These are phyloP conservation scores for Candida mattraensis DNA, from an alignment of 805 yeast species.

Conservation along the genomic window DNA sequence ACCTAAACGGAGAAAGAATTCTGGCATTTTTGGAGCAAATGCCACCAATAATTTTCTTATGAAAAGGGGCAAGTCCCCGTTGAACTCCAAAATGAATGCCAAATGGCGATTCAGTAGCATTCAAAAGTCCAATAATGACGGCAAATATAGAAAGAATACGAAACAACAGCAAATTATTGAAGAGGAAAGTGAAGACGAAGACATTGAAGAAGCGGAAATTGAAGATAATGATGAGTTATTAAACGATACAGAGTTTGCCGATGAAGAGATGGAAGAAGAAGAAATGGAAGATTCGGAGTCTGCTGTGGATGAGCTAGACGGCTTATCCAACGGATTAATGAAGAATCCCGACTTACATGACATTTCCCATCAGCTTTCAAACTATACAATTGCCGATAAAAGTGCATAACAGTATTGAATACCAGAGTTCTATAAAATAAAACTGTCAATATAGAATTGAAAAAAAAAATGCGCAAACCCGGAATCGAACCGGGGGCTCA, in stretches of 20 bases:
- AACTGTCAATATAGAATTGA: neutral
- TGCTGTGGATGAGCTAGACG: too few relatives aligned
- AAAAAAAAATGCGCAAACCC: conserved; percentile 27
- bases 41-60: conserved; percentile 12
- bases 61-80: conserved; percentile 35
- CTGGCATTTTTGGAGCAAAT: conserved; percentile 12
- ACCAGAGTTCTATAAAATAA: neutral
- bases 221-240: conserved; percentile 6
- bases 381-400: conserved; percentile 7
- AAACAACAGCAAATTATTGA: conserved; percentile 26
- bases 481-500: conserved; percentile 33
- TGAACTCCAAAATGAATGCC: conserved; percentile 29
- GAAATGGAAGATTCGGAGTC: conserved; percentile 12
- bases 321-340: too few relatives aligned
- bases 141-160: conserved; percentile 14
- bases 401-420: neutral
- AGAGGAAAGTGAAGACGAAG: conserved; percentile 24
- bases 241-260: conserved; percentile 15
- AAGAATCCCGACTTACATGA: conserved; percentile 11
- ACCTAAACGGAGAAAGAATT: conserved; percentile 19
- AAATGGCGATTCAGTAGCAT: conserved; percentile 27
- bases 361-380: conserved; percentile 9
- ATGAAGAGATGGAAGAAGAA: conserved; percentile 16
- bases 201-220: conserved; percentile 7
- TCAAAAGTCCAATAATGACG: conserved; percentile 8